Percentiles rank a stretch among this genome's conserved stretches.
Evolutionary conservation across 2,329 filamentous ascomycete genomes (phyloP).

Genomic region (Fusarium sp.): DNA sequence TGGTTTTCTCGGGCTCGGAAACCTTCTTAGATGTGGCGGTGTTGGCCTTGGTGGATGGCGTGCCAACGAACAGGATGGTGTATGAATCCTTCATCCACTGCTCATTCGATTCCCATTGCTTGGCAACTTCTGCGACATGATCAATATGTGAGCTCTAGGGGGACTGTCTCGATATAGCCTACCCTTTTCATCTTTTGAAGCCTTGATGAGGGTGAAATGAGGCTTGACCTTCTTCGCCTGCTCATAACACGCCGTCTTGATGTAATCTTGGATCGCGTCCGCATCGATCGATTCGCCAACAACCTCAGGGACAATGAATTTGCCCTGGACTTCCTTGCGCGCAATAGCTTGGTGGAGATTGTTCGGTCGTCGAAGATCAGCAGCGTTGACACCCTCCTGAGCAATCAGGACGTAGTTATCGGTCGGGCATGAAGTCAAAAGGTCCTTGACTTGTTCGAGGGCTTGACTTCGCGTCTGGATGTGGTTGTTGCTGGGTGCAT

Average conservation of each 20-base stretch:
- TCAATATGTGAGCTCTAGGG: constrained; percentile 6
- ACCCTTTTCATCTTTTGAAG: constrained; percentile 62
- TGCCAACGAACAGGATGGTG: constrained; percentile 82
- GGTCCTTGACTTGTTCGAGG: constrained; percentile 58
- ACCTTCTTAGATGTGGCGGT: constrained; percentile 17
- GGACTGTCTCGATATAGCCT: constrained; percentile 31
- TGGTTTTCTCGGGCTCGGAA: constrained; percentile 52
- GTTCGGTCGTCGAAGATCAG: constrained; percentile 71
- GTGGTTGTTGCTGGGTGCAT: constrained; percentile 55
- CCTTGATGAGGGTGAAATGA: constrained; percentile 57
- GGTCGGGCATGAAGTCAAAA: constrained; percentile 78
- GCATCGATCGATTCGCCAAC: constrained; percentile 62
- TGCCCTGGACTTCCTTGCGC: constrained; percentile 53
- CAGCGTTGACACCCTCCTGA: constrained; percentile 79
- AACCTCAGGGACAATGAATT: constrained; percentile 69
- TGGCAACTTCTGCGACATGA: constrained; percentile 15
- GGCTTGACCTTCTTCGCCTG: constrained; percentile 56
- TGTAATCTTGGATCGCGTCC: constrained; percentile 58
- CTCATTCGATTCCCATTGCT: constrained; percentile 24
- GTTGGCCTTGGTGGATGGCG: constrained; percentile 56
- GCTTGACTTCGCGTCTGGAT: constrained; percentile 65
- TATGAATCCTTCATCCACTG: constrained; percentile 62
- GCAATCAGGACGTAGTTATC: constrained; percentile 82
- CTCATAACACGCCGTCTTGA: constrained; percentile 62
- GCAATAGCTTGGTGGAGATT: constrained; percentile 62